Conservation (phyloP, 2,329 filamentous ascomycete species). For the Colletotrichum simmondsii region DNA sequence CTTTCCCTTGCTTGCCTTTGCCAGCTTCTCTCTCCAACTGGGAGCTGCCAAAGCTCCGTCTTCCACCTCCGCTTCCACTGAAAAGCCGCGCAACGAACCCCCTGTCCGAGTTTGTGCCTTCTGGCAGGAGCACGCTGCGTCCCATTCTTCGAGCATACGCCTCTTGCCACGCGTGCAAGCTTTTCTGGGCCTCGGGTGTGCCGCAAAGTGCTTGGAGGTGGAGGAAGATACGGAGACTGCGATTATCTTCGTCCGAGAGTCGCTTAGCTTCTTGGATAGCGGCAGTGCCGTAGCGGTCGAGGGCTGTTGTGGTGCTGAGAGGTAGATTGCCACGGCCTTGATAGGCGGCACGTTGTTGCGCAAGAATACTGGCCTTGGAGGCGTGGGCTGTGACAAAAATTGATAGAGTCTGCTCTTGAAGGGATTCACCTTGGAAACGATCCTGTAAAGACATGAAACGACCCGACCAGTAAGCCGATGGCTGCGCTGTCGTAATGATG, state of each 20-base stretch:
- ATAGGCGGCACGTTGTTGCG: conserved; percentile 12
- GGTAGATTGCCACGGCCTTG: conserved; percentile 26
- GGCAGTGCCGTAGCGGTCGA: conserved; percentile 17
- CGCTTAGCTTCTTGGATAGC: conserved; percentile 7
- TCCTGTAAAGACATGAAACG: conserved; percentile 69
- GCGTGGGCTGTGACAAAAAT: conserved; percentile 23
- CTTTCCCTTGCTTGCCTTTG: conserved; percentile 32
- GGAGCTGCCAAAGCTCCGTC: not conserved
- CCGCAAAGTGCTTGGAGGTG: conserved; percentile 59
- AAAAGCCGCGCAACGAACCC: conserved; percentile 29
- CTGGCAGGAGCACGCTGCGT: conserved; percentile 53
- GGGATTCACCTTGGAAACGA: conserved; percentile 54
- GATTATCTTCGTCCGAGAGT: conserved; percentile 29
- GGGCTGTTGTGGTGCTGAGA: conserved; percentile 27
- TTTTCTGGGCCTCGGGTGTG: conserved; percentile 58
- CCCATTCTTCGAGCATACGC: conserved; percentile 54
- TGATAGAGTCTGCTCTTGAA: conserved; percentile 18
- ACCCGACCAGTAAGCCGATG: conserved; percentile 69
- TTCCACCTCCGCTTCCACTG: conserved; percentile 27
- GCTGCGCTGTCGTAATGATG: conserved; percentile 54
- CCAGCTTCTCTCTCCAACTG: conserved; percentile 24
- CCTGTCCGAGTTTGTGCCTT: conserved; percentile 41
- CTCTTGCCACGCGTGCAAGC: conserved; percentile 61
- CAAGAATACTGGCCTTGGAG: conserved; percentile 5
- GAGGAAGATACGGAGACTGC: conserved; percentile 49